Conservation (phyloP, 345 rosid species). For the Hypericum perforatum region DNA sequence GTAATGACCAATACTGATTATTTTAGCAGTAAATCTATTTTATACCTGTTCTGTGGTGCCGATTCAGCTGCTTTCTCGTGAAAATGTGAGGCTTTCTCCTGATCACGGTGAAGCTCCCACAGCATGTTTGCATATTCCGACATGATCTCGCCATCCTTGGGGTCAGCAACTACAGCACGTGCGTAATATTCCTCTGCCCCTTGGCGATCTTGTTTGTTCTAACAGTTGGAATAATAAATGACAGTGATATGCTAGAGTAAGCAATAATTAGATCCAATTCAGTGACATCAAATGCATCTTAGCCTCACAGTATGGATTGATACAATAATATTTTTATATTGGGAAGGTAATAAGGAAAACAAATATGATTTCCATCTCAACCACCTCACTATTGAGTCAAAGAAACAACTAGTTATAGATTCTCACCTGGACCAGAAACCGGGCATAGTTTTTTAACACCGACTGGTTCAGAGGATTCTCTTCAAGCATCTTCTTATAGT, state of each 20-base stretch:
- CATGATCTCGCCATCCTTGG: constrained; percentile 51
- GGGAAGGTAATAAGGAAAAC: too few species aligned
- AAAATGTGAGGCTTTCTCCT: constrained; percentile 46
- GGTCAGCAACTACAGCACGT: constrained; percentile 33
- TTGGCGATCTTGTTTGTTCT: constrained; percentile 39
- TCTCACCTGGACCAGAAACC: constrained; percentile 31
- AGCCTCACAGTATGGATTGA: too few species aligned
- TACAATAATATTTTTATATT: too few species aligned
- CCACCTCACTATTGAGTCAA: too few species aligned
- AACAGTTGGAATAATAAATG: constrained; percentile 6
- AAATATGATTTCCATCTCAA: too few species aligned
- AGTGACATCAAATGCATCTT: neutral
- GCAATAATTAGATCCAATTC: neutral
- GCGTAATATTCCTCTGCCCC: constrained; percentile 36
- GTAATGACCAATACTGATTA: too few species aligned
- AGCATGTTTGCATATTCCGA: constrained; percentile 54
- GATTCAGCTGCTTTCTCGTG: constrained; percentile 56
- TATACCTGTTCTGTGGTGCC: constrained; percentile 53
- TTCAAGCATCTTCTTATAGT: constrained; percentile 22
- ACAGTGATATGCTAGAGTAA: neutral
- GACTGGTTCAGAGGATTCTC: constrained; percentile 25
- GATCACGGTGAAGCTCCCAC: constrained; percentile 53
- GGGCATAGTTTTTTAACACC: constrained; percentile 31
- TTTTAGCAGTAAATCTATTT: too few species aligned
- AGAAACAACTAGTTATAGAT: neutral